Percentiles rank a stretch among this genome's conserved stretches.
Conservation (phyloP, 768 basidiomycete genomes). For the Rhodotorula toruloides region DNA sequence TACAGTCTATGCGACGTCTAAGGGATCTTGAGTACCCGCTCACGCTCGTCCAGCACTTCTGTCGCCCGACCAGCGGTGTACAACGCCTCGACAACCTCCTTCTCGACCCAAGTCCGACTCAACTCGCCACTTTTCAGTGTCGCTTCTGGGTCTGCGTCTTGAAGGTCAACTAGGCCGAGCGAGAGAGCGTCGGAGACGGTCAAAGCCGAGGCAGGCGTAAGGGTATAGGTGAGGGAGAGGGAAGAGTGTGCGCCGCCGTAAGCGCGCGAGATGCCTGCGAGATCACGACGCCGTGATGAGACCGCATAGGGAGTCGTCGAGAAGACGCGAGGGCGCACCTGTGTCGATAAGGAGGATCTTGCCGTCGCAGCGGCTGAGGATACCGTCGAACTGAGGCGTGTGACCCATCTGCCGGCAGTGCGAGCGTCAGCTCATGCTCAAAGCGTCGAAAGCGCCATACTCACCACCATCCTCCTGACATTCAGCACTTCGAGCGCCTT, state of each 20-base stretch:
- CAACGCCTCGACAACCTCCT: conserved; percentile 63
- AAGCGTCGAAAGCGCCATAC: neutral
- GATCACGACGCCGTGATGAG: neutral
- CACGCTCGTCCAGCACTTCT: conserved; percentile 52
- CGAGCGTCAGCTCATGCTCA: neutral
- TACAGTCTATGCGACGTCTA: neutral
- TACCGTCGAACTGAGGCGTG: conserved; percentile 84
- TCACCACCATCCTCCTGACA: conserved; percentile 67
- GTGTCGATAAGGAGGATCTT: conserved; percentile 95
- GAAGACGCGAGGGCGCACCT: conserved; percentile 50
- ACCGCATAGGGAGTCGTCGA: neutral
- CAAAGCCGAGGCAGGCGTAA: conserved; percentile 56
- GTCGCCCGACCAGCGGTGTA: conserved; percentile 55
- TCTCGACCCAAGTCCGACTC: conserved; percentile 46
- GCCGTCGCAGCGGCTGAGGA: conserved; percentile 79
- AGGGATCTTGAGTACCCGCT: conserved; percentile 45
- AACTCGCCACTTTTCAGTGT: conserved; percentile 17
- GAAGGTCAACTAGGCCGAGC: neutral
- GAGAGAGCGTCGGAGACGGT: conserved; percentile 18
- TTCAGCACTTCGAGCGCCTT: conserved; percentile 67
- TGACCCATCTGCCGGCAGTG: conserved; percentile 96
- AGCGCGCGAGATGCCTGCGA: conserved; percentile 50
- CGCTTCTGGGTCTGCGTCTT: conserved; percentile 1
- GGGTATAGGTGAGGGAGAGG: conserved; percentile 75
- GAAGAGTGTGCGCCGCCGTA: conserved; percentile 91